phyloP scores from a whole-genome alignment of 768 basidiomycete species.

The Boletus reticuloceps region DNA sequence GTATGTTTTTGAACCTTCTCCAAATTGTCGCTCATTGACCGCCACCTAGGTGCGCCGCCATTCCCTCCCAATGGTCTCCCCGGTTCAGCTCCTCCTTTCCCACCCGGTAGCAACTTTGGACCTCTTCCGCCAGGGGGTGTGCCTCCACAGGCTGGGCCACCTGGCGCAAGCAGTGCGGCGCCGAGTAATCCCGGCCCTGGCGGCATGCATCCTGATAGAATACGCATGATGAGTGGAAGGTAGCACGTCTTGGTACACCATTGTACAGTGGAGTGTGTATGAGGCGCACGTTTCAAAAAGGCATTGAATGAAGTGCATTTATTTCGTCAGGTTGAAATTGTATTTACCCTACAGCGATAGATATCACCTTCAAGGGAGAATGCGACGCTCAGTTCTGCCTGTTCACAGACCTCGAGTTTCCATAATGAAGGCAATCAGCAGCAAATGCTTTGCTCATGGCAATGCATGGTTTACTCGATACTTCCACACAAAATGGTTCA shows the following conservation, averaged over 20 bases:
- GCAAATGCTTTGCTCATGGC: constrained; percentile 25
- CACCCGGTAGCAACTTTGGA: constrained; percentile 32
- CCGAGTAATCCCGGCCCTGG: constrained; percentile 47
- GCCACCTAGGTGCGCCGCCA: constrained; percentile 40
- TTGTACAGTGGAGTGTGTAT: neutral
- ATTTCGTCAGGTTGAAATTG: neutral
- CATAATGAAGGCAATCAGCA: constrained; percentile 16
- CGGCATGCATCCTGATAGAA: constrained; percentile 82
- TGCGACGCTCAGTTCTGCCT: neutral
- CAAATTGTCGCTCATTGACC: neutral
- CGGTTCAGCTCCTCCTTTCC: constrained; percentile 31
- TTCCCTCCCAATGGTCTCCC: constrained; percentile 46
- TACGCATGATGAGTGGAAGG: constrained; percentile 68
- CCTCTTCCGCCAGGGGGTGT: constrained; percentile 39
- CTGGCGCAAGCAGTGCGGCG: constrained; percentile 25
- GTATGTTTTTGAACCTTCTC: constrained; percentile 30
- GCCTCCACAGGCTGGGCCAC: constrained; percentile 44
- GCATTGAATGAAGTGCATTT: neutral
- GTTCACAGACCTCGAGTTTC: neutral
- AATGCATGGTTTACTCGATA: constrained; percentile 26
- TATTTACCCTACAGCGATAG: neutral
- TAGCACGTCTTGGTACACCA: constrained; percentile 1
- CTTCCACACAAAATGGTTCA: constrained; percentile 44
- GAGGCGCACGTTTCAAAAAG: neutral
- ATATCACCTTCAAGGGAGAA: neutral